Conservation (phyloP, 345 rosid species). For the Reutealis trisperma region DNA sequence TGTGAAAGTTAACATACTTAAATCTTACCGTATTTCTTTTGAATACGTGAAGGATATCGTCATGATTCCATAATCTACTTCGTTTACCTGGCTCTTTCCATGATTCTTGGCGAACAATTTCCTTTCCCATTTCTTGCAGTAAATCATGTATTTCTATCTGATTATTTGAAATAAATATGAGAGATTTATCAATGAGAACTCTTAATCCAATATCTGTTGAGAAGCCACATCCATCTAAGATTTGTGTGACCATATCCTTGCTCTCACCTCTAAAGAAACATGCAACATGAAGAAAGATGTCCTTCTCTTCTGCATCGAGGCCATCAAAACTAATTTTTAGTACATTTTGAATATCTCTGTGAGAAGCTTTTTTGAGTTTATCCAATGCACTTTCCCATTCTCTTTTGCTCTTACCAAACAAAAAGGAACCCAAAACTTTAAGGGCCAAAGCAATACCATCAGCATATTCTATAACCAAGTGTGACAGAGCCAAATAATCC, state of each 20-base stretch:
- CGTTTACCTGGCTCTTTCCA: constrained; percentile 4
- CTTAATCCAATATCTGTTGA: not conserved
- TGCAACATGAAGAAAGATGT: constrained; percentile 21
- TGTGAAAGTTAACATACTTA: not conserved
- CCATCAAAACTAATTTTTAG: not conserved
- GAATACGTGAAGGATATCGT: constrained; percentile 1
- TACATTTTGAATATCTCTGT: not conserved
- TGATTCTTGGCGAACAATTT: constrained; percentile 17
- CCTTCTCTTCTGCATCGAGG: constrained; percentile 1
- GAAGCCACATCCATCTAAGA: constrained; percentile 10
- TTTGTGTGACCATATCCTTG: not conserved
- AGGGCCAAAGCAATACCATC: constrained; percentile 19
- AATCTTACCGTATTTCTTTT: not conserved
- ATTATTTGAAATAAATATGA: not conserved
- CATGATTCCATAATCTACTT: constrained; percentile 13
- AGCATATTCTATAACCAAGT: not conserved
- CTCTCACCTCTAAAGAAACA: constrained; percentile 9
- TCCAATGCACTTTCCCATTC: constrained; percentile 14
- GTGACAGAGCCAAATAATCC: not conserved
- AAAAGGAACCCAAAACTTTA: constrained; percentile 21
- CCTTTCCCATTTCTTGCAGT: constrained; percentile 3
- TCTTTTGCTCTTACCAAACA: not conserved
- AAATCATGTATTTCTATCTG: constrained; percentile 17
- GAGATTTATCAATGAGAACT: constrained; percentile 3
- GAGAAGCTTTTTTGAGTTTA: constrained; percentile 1